Base-by-base conservation (phyloP, 2,329 filamentous ascomycete species). In the Chalaropsis thielavioides region DNA sequence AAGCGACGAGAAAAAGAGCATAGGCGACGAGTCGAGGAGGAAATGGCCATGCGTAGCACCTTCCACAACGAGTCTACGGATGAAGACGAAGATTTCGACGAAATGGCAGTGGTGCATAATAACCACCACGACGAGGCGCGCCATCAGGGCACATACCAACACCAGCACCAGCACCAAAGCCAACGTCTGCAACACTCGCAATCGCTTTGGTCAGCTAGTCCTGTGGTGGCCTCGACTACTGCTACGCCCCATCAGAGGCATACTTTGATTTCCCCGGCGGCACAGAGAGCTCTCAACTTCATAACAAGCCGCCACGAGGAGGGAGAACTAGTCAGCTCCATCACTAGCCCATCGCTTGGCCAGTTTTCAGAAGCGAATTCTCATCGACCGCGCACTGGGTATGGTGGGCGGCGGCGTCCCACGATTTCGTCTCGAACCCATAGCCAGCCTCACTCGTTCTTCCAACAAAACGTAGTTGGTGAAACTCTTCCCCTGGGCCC, bases 281-380 rank as follows among this genome's bases (percentile, higher is more conserved):
- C 81, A 2, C 79, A 79, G 46, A 76, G 76, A 46, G 79, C 81
- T 7, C 72, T 83, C 10, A 75, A 78, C 17, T 83, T 79, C 68
- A 80, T 82, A 35, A 71, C 79, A 15, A 77, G 75, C 41, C 77
- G 77, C 35, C 66, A 67, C 22, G 63, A 67, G 3, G 69, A 72
- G 43, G 67, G 68, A 1, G 70, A 66, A 22, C 17, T 71, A 13
- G 15, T 38, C 38, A 58, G n/a, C 24, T 70, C 72, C 41, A 66
- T 70, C 6, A 64, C 71, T 38, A 62, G 66, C 10, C 68, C 71
- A 6, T 49, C 63, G 4, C 68, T 63, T 3, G 56, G 61, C 43
- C 49, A 41, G 6, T 46, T 40, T 17, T 13, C 59, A 1, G 54
- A 62, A 6, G 38, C 51, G 3, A 35, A 49, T 10, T 27, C 63